phyloP scores from a whole-genome alignment of 306 rosid species.

The Nissolia schottii region DNA sequence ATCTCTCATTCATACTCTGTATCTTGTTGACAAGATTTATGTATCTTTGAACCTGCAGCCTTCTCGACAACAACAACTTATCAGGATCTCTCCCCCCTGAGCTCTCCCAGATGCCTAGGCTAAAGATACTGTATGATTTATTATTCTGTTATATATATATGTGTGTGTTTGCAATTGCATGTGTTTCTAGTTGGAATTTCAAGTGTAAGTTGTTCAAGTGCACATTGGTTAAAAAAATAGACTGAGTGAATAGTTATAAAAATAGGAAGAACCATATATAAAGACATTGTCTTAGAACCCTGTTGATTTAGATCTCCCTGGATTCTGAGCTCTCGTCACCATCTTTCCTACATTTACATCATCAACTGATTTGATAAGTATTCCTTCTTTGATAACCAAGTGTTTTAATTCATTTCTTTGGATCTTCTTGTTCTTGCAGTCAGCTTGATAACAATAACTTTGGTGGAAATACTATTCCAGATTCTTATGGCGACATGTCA shows the following conservation, averaged over 20 bases:
- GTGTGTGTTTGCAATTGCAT: too few species aligned
- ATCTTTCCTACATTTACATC: neutral
- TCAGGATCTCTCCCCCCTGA: conserved; percentile 74
- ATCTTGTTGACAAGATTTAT: conserved; percentile 19
- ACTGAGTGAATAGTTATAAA: too few species aligned
- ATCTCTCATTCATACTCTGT: neutral
- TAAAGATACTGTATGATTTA: conserved; percentile 45
- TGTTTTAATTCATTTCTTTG: neutral
- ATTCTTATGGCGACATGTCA: conserved; percentile 54
- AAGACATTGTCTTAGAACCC: too few species aligned
- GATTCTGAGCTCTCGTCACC: too few species aligned
- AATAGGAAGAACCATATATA: too few species aligned
- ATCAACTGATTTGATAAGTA: neutral
- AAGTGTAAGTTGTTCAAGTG: too few species aligned
- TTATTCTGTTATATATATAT: neutral
- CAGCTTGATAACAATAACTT: conserved; percentile 92
- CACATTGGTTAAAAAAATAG: too few species aligned
- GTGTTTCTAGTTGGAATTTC: too few species aligned
- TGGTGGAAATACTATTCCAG: conserved; percentile 63
- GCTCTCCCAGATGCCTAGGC: conserved; percentile 47
- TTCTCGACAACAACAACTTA: conserved; percentile 85
- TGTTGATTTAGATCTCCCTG: too few species aligned
- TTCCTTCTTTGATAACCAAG: neutral
- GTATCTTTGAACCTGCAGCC: conserved; percentile 50
- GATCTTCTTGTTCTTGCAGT: conserved; percentile 47